Evolutionary conservation across 306 rosid species (phyloP), one percentile per base, ranked within the genome.

Genomic region (Medicago ruthenica): DNA sequence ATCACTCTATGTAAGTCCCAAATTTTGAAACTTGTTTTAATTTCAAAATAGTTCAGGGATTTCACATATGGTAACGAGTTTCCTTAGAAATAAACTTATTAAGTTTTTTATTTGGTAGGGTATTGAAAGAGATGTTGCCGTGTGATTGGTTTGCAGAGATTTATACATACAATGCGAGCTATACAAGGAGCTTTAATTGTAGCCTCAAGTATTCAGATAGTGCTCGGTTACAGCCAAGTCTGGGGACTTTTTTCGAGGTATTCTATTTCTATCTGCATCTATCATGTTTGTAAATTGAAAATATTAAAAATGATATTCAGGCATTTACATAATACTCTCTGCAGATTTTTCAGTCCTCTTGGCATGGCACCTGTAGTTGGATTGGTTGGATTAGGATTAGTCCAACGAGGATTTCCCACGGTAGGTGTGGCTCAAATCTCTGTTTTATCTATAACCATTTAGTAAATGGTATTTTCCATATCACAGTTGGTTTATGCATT

Each of bases 351-450:
- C 86, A 95, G 98, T 82, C 98, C 98, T 70, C 94, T 95, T 76
- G 97, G 98, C 58, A 90, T 95, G 96, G 97, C 96, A 74, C 98
- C 98, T 44, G 98, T 95, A 15, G 92, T 92, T 80, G 98, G 96
- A 81, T 85, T 95, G 89, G 91, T 92, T 34, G 98, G 98, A 70
- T 83, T 95, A 72, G 98, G 98, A 71, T 82, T 95, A 81, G 87
- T 95, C 83, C 85, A 90, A 59, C 93, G 85, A 31, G 98, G 98
- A 80, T 92, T 95, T 83, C 96, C 98, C 9, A 82, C 74, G 76
- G 98, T 92, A 84, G 51, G 93, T 86, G 76, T 75, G 54, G 36
- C 60, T 40, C 76, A 60, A 66, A 45, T 63, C 22, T 77, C 63
- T 65, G 54, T 68, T 75, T 63, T 42, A 34, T 61, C 42, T 15